Evolutionary conservation across 2,329 filamentous ascomycete genomes (phyloP).

Genomic region (Cercospora beticola): DNA sequence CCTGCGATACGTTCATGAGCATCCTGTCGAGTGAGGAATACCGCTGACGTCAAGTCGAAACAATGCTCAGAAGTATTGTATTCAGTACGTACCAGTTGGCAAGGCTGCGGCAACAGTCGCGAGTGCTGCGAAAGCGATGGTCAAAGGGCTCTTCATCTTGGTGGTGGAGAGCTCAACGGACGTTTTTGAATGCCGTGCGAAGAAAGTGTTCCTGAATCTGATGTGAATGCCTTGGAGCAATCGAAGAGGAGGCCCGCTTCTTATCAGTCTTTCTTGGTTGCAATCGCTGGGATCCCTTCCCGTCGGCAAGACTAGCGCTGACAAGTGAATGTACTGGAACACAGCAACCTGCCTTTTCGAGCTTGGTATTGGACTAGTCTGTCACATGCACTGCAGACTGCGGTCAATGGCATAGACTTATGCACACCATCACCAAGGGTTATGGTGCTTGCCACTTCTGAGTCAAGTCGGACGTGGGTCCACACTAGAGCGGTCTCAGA

Average conservation of each 20-base stretch:
- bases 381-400: background rate
- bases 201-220: background rate
- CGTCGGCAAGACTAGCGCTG: background rate
- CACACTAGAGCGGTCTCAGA: background rate
- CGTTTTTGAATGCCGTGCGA: background rate
- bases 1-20: background rate
- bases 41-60: background rate
- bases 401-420: background rate
- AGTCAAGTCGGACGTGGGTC: background rate
- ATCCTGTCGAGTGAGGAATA: background rate
- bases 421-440: background rate
- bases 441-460: background rate
- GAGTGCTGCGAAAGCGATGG: background rate
- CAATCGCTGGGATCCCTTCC: background rate
- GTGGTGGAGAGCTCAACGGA: background rate
- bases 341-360: background rate
- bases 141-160: slow-evolving; percentile 4
- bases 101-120: background rate
- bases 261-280: background rate
- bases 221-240: background rate
- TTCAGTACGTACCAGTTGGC: background rate
- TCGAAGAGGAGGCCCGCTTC: background rate
- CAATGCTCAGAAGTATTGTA: background rate
- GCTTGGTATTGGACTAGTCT: background rate
- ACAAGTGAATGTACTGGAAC: background rate